Conservation (phyloP, 768 basidiomycete species). For the Russula emetica region DNA sequence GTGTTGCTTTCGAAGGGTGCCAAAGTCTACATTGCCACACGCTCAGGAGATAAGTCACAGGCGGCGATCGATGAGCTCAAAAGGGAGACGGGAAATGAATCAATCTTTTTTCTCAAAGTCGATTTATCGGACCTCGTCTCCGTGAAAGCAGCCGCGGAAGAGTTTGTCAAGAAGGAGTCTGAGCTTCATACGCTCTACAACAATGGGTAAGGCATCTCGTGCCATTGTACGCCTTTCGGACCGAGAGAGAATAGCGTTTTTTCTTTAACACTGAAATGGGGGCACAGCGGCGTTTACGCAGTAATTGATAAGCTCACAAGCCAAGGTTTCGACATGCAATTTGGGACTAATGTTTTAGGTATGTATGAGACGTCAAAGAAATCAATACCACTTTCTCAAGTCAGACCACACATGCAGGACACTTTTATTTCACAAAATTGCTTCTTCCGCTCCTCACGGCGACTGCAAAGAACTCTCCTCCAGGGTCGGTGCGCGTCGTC, state of each 20-base stretch:
- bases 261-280: not conserved
- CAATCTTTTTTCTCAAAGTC: not conserved
- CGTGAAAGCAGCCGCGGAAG: constrained; percentile 5
- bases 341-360: constrained; percentile 5
- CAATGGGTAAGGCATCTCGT: not conserved
- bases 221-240: not conserved
- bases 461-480: not conserved
- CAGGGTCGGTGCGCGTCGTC: constrained; percentile 5
- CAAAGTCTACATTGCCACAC: constrained; percentile 9
- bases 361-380: not conserved
- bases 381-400: not conserved
- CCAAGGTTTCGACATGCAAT: constrained; percentile 14
- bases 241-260: not conserved
- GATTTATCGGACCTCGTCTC: constrained; percentile 8
- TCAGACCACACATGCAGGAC: not conserved
- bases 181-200: constrained; percentile 12
- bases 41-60: not conserved
- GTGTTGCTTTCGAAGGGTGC: constrained; percentile 7
- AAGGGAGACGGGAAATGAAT: constrained; percentile 6
- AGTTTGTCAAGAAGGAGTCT: not conserved
- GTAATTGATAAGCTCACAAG: not conserved
- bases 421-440: constrained; percentile 3
- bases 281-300: constrained; percentile 1
- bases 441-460: constrained; percentile 6
- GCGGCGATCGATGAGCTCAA: constrained; percentile 1